phyloP scores from a whole-genome alignment of 345 rosid species.

The Pistacia atlantica region DNA sequence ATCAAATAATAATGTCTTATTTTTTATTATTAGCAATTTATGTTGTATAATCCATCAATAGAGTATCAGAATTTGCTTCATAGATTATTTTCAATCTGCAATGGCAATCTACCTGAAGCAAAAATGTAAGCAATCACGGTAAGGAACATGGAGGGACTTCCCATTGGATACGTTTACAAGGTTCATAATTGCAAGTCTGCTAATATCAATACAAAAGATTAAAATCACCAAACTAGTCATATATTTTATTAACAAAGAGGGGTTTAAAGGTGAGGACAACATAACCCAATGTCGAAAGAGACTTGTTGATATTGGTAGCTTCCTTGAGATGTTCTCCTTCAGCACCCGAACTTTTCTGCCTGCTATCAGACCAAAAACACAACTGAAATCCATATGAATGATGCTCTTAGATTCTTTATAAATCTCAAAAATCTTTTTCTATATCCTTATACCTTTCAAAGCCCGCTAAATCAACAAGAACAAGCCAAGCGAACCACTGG shows the following conservation, averaged over 20 bases:
- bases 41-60: not conserved
- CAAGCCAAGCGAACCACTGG: constrained; percentile 94
- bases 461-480: constrained; percentile 98
- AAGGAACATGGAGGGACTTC: constrained; percentile 94
- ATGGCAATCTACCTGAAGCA: constrained; percentile 74
- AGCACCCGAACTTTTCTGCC: constrained; percentile 98
- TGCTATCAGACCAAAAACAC: constrained; percentile 22
- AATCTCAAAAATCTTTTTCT: not conserved
- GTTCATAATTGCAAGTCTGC: constrained; percentile 97
- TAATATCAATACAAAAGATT: constrained; percentile 13
- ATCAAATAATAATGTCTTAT: not conserved
- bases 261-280: constrained; percentile 12
- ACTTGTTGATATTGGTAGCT: constrained; percentile 97
- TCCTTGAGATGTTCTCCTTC: constrained; percentile 99
- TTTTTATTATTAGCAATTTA: not conserved
- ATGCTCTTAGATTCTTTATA: not conserved
- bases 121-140: constrained; percentile 95
- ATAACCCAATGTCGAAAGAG: constrained; percentile 97
- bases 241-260: not conserved
- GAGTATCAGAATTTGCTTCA: not conserved
- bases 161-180: constrained; percentile 95
- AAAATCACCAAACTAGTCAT: not conserved
- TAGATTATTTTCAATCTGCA: not conserved
- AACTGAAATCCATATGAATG: not conserved
- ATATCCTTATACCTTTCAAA: constrained; percentile 73